Percentiles rank a stretch among this genome's conserved stretches.
Conservation (phyloP, 2,329 filamentous ascomycete species). For the Acarospora socialis region DNA sequence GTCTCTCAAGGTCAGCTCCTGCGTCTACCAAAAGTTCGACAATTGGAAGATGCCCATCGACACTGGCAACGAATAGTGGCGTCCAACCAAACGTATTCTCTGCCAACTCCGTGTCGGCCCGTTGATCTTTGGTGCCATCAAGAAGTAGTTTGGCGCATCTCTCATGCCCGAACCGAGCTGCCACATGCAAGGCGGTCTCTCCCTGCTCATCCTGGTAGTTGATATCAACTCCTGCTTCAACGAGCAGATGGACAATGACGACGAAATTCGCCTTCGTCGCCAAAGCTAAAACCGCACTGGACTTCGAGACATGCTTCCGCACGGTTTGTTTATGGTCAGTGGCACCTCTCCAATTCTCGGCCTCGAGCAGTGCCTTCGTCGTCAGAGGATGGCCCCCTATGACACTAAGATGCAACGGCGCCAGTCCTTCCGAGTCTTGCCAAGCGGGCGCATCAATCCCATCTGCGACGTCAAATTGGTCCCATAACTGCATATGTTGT, state of each 20-base stretch:
- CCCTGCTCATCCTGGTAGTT: conserved; percentile 86
- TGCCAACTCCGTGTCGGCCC: conserved; percentile 57
- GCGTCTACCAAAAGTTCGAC: conserved; percentile 64
- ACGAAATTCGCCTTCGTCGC: conserved; percentile 80
- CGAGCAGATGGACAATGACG: conserved; percentile 70
- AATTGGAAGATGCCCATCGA: conserved; percentile 68
- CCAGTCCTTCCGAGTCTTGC: conserved; percentile 87
- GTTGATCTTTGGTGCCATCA: conserved; percentile 53
- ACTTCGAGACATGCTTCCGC: conserved; percentile 60
- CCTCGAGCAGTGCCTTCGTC: conserved; percentile 64
- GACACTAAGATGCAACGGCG: conserved; percentile 82
- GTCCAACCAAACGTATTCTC: conserved; percentile 90
- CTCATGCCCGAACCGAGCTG: conserved; percentile 72
- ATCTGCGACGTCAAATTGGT: conserved; percentile 66
- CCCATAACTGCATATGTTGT: conserved; percentile 78
- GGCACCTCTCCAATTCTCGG: conserved; percentile 60
- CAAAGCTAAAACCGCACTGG: conserved; percentile 72
- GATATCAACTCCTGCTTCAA: conserved; percentile 79
- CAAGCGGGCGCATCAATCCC: conserved; percentile 78
- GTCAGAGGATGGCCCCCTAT: conserved; percentile 82
- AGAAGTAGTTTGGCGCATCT: conserved; percentile 68
- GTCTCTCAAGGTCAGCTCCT: conserved; percentile 58
- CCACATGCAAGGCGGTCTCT: conserved; percentile 83
- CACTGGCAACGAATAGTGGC: conserved; percentile 80
- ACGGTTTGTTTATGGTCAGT: conserved; percentile 48